phyloP scores from a whole-genome alignment of 148 eudicot genomes.

The Polygonum aviculare region DNA sequence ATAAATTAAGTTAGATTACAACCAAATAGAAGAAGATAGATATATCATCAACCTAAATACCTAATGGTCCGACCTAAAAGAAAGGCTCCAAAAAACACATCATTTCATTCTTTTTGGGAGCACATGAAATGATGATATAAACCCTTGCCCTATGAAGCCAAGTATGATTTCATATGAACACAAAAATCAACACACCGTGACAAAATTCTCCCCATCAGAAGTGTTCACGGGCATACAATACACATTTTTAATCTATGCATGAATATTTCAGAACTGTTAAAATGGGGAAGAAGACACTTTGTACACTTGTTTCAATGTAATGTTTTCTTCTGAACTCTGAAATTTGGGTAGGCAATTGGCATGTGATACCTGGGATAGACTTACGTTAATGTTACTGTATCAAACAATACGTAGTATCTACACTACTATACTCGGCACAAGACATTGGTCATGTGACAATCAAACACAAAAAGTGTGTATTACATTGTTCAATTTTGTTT shows the following conservation, averaged over 20 bases:
- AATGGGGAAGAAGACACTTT: constrained; percentile 1
- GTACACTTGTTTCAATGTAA: neutral
- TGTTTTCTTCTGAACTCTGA: neutral
- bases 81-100: neutral
- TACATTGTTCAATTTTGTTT: too few species aligned
- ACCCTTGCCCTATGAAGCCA: neutral
- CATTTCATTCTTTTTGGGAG: neutral
- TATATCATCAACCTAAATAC: neutral
- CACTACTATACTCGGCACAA: too few species aligned
- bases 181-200: neutral
- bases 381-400: neutral
- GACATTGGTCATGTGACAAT: too few species aligned
- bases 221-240: neutral
- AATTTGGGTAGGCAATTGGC: neutral
- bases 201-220: neutral
- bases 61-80: neutral
- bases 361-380: constrained; percentile 5
- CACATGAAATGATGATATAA: neutral
- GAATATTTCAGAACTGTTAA: neutral
- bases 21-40: neutral
- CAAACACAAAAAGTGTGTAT: too few species aligned
- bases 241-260: neutral
- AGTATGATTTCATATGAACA: neutral
- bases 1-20: neutral
- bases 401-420: too few species aligned